These are phyloP conservation scores for Glebionis coronaria DNA, from an alignment of 129 eudicot species.

Conservation along the genomic window DNA sequence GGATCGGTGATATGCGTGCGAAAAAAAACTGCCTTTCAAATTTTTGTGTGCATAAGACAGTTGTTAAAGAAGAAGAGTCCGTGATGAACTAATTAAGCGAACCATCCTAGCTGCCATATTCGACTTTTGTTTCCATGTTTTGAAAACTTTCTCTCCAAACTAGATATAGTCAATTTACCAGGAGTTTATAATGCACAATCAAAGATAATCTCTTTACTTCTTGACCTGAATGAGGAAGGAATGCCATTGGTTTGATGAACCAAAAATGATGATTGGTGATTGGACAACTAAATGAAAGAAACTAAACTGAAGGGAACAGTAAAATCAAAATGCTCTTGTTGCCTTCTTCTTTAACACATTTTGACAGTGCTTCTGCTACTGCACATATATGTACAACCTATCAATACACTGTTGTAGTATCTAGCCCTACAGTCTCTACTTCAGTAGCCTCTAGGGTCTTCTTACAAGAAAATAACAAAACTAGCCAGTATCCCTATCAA, in stretches of 20 bases:
- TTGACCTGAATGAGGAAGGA: no score
- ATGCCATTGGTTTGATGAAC: constrained; percentile 1
- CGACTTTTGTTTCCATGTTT: no score
- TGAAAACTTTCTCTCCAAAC: no score
- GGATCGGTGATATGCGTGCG: no score
- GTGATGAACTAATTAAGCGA: no score
- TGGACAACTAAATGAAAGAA: constrained; percentile 30
- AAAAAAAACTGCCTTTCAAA: no score
- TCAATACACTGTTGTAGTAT: constrained; percentile 24
- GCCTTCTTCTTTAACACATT: constrained; percentile 15
- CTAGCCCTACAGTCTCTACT: constrained; percentile 20
- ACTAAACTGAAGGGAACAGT: constrained; percentile 24
- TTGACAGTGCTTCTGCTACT: constrained; percentile 14
- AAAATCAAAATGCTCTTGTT: constrained; percentile 36
- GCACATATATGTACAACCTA: not conserved
- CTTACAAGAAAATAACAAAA: constrained; percentile 15
- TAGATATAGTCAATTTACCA: no score
- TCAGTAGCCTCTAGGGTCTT: constrained; percentile 26
- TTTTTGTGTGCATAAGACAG: no score
- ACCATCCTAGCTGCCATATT: no score
- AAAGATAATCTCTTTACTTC: no score
- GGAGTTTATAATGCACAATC: no score
- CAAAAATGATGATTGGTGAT: constrained; percentile 32
- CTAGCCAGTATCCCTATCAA: constrained; percentile 10
- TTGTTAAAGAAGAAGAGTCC: no score